Conservation (phyloP, 2,329 filamentous ascomycete genomes). For the Aureobasidium uvarum region DNA sequence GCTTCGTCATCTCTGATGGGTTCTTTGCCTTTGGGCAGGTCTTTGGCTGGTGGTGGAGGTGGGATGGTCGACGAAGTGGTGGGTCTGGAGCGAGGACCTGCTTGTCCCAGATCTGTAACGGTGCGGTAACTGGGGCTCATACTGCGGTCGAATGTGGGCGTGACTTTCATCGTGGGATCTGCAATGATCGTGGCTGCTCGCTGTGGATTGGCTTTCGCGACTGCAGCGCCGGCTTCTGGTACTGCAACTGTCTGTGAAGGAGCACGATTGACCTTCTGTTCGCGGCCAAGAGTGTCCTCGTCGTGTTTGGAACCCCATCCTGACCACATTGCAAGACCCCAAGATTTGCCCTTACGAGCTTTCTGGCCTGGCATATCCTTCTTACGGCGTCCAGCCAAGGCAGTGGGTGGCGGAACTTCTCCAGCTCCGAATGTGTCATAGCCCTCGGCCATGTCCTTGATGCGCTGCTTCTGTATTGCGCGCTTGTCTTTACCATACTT, state of each 20-base stretch:
- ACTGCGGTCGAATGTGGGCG: slow-evolving; percentile 15
- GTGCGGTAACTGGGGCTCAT: slow-evolving; percentile 18
- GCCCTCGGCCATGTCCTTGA: slow-evolving; percentile 69
- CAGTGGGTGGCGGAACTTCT: slow-evolving; percentile 79
- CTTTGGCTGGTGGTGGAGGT: slow-evolving; percentile 18
- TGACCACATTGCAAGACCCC: slow-evolving; percentile 79
- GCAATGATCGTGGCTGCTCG: background rate
- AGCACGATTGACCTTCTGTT: slow-evolving; percentile 51
- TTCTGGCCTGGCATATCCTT: slow-evolving; percentile 51
- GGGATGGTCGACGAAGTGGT: background rate
- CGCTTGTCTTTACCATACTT: slow-evolving; percentile 68
- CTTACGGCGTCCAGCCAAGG: slow-evolving; percentile 68
- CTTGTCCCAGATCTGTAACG: slow-evolving; percentile 16
- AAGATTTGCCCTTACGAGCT: slow-evolving; percentile 48
- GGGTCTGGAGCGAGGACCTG: slow-evolving; percentile 3
- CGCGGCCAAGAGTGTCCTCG: slow-evolving; percentile 65
- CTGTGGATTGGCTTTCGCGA: background rate
- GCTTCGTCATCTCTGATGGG: slow-evolving; percentile 1
- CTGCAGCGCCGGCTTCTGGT: slow-evolving; percentile 9
- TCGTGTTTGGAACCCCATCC: slow-evolving; percentile 89
- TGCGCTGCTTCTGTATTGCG: slow-evolving; percentile 68
- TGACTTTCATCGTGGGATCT: background rate
- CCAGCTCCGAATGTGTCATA: slow-evolving; percentile 67
- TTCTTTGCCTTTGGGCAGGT: slow-evolving; percentile 8
- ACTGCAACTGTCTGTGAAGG: slow-evolving; percentile 14